Conservation (phyloP, 768 basidiomycete genomes). For the Naganishia vaughanmartiniae region DNA sequence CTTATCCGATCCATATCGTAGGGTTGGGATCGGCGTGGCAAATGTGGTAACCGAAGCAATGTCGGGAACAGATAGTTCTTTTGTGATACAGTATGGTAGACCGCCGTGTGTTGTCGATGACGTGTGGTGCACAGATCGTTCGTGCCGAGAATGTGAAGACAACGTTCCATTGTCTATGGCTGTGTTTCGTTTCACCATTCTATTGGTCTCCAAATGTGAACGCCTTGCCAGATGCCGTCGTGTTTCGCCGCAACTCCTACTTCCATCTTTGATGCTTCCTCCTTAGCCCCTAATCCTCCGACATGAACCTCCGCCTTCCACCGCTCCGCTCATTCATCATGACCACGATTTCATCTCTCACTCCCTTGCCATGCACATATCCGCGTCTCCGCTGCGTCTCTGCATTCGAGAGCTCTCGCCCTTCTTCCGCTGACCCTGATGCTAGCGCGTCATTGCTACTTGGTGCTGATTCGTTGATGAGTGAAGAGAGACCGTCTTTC, state of each 20-base stretch:
- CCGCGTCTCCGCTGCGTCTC: constrained; percentile 3
- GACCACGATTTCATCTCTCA: constrained; percentile 44
- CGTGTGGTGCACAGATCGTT: not conserved
- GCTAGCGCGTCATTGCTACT: not conserved
- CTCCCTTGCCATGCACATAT: constrained; percentile 12
- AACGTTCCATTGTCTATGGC: not conserved
- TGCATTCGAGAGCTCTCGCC: not conserved
- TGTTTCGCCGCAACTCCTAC: not conserved
- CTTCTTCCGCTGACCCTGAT: not conserved
- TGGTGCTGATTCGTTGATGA: constrained; percentile 21
- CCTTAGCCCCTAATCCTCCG: constrained; percentile 28
- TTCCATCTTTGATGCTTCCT: not conserved
- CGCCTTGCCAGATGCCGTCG: not conserved
- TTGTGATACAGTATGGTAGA: not conserved
- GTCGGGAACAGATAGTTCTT: not conserved
- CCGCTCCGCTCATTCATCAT: constrained; percentile 48
- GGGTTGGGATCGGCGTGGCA: not conserved
- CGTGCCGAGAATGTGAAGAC: not conserved
- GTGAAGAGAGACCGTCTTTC: constrained; percentile 25
- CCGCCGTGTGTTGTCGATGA: not conserved
- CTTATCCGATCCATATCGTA: no score
- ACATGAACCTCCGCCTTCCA: constrained; percentile 43
- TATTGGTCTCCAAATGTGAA: not conserved
- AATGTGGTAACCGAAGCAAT: not conserved
- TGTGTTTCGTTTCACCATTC: not conserved